These are phyloP conservation scores for Hemisphaericaspora xylofermentans DNA, from an alignment of 1,139 yeast species.

Conservation along the genomic window DNA sequence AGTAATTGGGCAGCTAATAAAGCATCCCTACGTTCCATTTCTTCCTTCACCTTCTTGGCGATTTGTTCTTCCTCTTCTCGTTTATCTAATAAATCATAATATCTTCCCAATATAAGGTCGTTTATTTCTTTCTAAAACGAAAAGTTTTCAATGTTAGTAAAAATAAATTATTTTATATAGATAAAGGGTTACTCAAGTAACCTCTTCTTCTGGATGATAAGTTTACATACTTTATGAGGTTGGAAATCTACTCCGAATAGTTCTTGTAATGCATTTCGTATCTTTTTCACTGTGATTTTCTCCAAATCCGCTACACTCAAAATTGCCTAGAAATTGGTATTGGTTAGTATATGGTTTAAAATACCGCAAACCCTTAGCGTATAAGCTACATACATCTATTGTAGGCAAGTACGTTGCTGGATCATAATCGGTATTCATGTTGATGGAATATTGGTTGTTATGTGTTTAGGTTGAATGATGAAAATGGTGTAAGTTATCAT, in stretches of 20 bases:
- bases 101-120: constrained; percentile 59
- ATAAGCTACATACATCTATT: constrained; percentile 59
- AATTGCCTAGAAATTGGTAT: constrained; percentile 53
- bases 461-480: not conserved
- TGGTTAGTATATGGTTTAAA: constrained; percentile 23
- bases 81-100: constrained; percentile 46
- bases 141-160: constrained; percentile 15
- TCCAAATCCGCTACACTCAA: constrained; percentile 72
- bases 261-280: constrained; percentile 69
- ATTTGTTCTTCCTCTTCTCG: constrained; percentile 29
- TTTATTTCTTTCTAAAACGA: constrained; percentile 52
- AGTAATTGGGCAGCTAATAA: constrained; percentile 47
- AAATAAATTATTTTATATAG: not conserved
- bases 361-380: no score
- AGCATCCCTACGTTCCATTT: constrained; percentile 42
- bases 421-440: constrained; percentile 14
- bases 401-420: constrained; percentile 52
- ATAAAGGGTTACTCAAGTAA: not conserved
- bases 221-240: constrained; percentile 42
- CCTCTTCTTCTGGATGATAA: not conserved
- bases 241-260: constrained; percentile 59
- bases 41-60: constrained; percentile 26
- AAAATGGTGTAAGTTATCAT: no score
- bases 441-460: not conserved
- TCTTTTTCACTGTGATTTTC: constrained; percentile 68